Percentiles rank a stretch among this genome's conserved stretches.
Evolutionary conservation across 2,329 filamentous ascomycete species (phyloP).

Genomic region (Curvularia sp.): DNA sequence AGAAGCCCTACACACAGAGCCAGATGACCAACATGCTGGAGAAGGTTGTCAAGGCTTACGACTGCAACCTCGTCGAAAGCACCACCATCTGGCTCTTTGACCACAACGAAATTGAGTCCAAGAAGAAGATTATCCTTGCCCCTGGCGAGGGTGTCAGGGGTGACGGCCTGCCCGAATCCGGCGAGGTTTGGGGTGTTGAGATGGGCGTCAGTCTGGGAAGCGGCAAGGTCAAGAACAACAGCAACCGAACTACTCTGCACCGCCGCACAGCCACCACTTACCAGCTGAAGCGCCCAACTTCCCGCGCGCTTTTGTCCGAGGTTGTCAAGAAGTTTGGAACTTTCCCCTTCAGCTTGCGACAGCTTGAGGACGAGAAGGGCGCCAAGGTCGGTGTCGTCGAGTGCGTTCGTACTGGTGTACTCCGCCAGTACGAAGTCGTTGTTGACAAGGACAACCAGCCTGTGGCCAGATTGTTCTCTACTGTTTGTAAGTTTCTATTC

Average conservation of each 20-base stretch:
- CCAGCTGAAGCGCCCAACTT: slow-evolving; percentile 90
- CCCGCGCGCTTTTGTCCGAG: slow-evolving; percentile 89
- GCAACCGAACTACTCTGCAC: slow-evolving; percentile 87
- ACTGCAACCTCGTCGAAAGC: slow-evolving; percentile 93
- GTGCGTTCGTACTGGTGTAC: slow-evolving; percentile 89
- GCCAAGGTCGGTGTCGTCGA: slow-evolving; percentile 96
- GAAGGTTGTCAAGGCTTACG: slow-evolving; percentile 90
- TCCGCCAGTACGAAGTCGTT: slow-evolving; percentile 95
- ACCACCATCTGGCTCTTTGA: slow-evolving; percentile 97
- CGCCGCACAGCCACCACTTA: slow-evolving; percentile 92
- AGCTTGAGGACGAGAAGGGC: slow-evolving; percentile 94
- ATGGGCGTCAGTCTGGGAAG: slow-evolving; percentile 88
- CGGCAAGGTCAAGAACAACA: slow-evolving; percentile 92
- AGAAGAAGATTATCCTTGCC: slow-evolving; percentile 96
- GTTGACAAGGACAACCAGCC: slow-evolving; percentile 89
- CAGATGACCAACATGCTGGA: slow-evolving; percentile 88
- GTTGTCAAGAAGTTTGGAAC: slow-evolving; percentile 96
- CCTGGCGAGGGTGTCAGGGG: slow-evolving; percentile 87
- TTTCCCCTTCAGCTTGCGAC: slow-evolving; percentile 97
- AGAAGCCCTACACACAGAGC: slow-evolving; percentile 82
- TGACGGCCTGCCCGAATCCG: slow-evolving; percentile 84
- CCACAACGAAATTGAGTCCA: slow-evolving; percentile 95
- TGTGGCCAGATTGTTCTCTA: slow-evolving; percentile 87
- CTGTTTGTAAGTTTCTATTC: slow-evolving; percentile 76
- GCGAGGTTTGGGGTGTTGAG: slow-evolving; percentile 98